Percentiles rank a stretch among this genome's conserved stretches.
These are phyloP conservation scores for Thoreauomyces humboldtii DNA, from an alignment of 192 early-diverging fungal genomes.

Conservation along the genomic window DNA sequence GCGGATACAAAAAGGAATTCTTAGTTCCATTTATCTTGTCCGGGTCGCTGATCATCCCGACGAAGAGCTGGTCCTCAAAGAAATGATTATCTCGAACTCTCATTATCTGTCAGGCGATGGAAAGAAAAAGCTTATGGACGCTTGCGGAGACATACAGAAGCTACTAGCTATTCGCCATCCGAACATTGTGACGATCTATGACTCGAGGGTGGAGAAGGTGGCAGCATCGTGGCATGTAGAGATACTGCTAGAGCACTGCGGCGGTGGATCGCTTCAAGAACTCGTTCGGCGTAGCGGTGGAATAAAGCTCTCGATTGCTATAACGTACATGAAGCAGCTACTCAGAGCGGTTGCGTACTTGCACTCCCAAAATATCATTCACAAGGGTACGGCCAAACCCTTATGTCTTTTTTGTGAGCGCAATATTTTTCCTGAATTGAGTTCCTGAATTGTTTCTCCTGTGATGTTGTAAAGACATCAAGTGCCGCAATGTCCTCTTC, in stretches of 20 bases:
- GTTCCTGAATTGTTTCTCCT: too few species aligned
- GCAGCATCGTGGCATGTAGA: slow-evolving; percentile 14
- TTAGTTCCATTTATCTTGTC: slow-evolving; percentile 18
- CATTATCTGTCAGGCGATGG: slow-evolving; percentile 27
- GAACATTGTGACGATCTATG: slow-evolving; percentile 30
- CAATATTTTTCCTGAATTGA: too few species aligned
- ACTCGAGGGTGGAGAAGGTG: slow-evolving; percentile 13
- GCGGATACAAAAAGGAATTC: slow-evolving; percentile 1
- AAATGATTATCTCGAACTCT: slow-evolving; percentile 11
- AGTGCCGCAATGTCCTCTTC: slow-evolving; percentile 27
- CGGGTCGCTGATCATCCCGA: not conserved
- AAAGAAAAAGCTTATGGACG: slow-evolving; percentile 30
- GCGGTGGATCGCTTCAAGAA: slow-evolving; percentile 25
- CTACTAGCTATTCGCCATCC: slow-evolving; percentile 30
- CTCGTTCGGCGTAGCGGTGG: slow-evolving; percentile 28
- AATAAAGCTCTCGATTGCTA: slow-evolving; percentile 22
- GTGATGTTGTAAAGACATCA: slow-evolving; percentile 19
- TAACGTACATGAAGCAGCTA: slow-evolving; percentile 31
- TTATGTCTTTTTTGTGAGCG: too few species aligned
- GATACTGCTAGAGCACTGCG: slow-evolving; percentile 32
- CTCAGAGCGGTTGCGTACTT: slow-evolving; percentile 38
- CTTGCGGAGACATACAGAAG: slow-evolving; percentile 23
- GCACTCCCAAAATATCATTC: slow-evolving; percentile 37
- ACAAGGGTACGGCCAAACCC: slow-evolving; percentile 42
- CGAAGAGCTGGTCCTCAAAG: slow-evolving; percentile 16